phyloP scores from a whole-genome alignment of 2,329 filamentous ascomycete species.

The Arthrobotrys iridis region DNA sequence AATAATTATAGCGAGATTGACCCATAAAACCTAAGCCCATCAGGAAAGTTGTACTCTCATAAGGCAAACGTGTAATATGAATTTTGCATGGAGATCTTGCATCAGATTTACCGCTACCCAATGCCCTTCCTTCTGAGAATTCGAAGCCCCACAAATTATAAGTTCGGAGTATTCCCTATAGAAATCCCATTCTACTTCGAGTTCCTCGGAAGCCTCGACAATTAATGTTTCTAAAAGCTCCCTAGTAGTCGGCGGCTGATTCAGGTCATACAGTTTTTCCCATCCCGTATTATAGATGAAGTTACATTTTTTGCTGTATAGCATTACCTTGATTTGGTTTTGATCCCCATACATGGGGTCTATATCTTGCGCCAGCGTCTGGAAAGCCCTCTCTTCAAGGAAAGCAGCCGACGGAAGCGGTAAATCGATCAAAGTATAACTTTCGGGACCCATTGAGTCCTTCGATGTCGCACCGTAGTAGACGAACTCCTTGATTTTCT shows the following conservation, averaged over 20 bases:
- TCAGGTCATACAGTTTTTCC: background rate
- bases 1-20: too few species aligned
- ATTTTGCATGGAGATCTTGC: background rate
- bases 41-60: background rate
- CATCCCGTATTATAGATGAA: slow-evolving; percentile 16
- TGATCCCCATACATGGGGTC: background rate
- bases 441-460: background rate
- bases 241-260: background rate
- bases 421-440: background rate
- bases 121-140: background rate
- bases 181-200: background rate
- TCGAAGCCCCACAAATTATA: background rate
- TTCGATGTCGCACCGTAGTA: background rate
- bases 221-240: slow-evolving; percentile 6
- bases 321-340: background rate
- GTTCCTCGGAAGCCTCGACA: background rate
- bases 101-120: slow-evolving; percentile 22
- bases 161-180: background rate
- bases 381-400: slow-evolving; percentile 16
- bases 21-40: too few species aligned
- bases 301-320: slow-evolving; percentile 10
- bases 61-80: background rate
- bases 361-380: background rate
- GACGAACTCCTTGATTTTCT: background rate
- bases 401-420: background rate